Evolutionary conservation across 495 filamentous ascomycete species (phyloP).

Genomic region (Penicillium macrosclerotiorum): DNA sequence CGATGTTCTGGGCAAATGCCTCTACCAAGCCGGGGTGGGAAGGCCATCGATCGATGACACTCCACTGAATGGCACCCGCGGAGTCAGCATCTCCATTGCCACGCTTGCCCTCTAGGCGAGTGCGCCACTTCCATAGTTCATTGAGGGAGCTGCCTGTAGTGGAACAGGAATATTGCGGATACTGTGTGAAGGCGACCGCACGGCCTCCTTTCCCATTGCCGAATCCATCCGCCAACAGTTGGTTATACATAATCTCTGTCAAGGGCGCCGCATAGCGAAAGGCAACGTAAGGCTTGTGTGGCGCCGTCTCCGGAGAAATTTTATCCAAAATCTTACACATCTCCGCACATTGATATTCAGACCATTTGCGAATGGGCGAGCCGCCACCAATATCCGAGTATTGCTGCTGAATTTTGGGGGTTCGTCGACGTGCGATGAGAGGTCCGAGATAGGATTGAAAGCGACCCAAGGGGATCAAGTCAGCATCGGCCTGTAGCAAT

Average conservation of each 20-base stretch:
- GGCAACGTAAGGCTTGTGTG: conserved; percentile 98
- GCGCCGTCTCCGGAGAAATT: conserved; percentile 86
- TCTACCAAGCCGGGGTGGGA: conserved; percentile 85
- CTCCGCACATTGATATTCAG: conserved; percentile 84
- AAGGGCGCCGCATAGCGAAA: conserved; percentile 94
- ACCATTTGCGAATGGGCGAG: conserved; percentile 97
- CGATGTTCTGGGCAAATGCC: conserved; percentile 87
- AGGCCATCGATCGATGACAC: conserved; percentile 98
- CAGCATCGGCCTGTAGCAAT: conserved; percentile 70
- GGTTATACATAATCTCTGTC: conserved; percentile 87
- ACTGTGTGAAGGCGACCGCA: conserved; percentile 97
- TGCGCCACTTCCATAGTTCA: conserved; percentile 95
- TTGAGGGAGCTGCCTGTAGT: conserved; percentile 96
- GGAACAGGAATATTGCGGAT: conserved; percentile 98
- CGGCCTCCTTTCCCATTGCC: conserved; percentile 80
- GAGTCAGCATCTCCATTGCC: conserved; percentile 46
- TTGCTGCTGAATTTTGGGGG: conserved; percentile 93
- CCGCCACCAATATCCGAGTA: conserved; percentile 95
- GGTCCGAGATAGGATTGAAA: conserved; percentile 89
- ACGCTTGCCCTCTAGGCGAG: conserved; percentile 77
- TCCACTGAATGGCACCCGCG: conserved; percentile 81
- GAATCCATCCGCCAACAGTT: conserved; percentile 83
- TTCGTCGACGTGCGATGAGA: conserved; percentile 79
- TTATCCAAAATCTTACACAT: conserved; percentile 96
- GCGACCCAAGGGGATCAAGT: conserved; percentile 93